A percentile compares a stretch with the other conserved stretches of the same genome.
Conservation (phyloP, 2,329 filamentous ascomycete genomes). For the Phaeosphaeria sp. region DNA sequence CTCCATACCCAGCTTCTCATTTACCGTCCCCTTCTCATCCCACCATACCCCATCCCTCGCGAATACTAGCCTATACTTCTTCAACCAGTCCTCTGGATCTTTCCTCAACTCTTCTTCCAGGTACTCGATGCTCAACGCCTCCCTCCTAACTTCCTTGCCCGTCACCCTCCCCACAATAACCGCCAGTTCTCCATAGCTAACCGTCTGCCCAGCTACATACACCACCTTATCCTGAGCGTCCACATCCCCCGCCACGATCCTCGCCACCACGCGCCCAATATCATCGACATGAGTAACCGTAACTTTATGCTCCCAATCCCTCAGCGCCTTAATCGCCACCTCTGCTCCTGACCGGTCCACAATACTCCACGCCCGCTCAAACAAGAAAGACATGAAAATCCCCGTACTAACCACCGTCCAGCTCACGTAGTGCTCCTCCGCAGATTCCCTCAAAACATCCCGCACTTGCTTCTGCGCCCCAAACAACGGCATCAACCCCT, state of each 20-base stretch:
- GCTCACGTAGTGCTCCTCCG: conserved; percentile 45
- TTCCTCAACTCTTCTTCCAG: conserved; percentile 56
- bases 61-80: conserved; percentile 69
- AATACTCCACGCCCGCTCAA: conserved; percentile 68
- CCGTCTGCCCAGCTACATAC: conserved; percentile 68
- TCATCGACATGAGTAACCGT: conserved; percentile 69
- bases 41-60: conserved; percentile 67
- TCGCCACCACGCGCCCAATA: conserved; percentile 67
- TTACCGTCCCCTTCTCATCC: conserved; percentile 62
- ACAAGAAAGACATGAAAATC: conserved; percentile 74
- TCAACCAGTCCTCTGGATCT: conserved; percentile 58
- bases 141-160: conserved; percentile 53
- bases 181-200: conserved; percentile 64
- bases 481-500: conserved; percentile 69
- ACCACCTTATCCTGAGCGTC: conserved; percentile 54
- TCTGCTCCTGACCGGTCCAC: conserved; percentile 53
- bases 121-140: conserved; percentile 57
- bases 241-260: conserved; percentile 53
- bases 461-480: conserved; percentile 66
- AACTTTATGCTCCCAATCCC: conserved; percentile 67
- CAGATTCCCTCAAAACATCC: conserved; percentile 31
- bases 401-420: conserved; percentile 75
- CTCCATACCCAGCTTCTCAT: conserved; percentile 56
- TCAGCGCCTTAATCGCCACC: conserved; percentile 60
- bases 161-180: conserved; percentile 59